Conservation (phyloP, 139 green algal species). For the Chlamydomonas incerta region DNA sequence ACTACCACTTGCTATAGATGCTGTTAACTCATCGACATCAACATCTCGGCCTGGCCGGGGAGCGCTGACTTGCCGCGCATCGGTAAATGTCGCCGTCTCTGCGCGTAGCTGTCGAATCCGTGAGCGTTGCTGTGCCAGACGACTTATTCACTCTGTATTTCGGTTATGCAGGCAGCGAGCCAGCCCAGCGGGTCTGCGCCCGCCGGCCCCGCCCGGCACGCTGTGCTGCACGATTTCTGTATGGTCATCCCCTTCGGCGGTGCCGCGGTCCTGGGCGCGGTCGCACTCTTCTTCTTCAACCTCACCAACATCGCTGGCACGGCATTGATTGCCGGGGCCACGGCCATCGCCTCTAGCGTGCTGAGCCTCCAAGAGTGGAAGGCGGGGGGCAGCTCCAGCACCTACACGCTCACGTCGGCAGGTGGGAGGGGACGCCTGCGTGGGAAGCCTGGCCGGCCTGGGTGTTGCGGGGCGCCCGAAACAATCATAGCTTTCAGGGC, state of each 20-base stretch:
- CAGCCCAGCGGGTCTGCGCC: not conserved
- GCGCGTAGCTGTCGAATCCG: too few species aligned
- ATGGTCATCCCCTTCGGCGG: constrained; percentile 85
- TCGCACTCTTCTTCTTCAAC: constrained; percentile 55
- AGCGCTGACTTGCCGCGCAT: constrained; percentile 16
- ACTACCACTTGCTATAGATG: too few species aligned
- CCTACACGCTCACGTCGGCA: constrained; percentile 62
- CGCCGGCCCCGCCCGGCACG: constrained; percentile 46
- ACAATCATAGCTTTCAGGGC: too few species aligned
- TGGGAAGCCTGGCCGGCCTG: too few species aligned
- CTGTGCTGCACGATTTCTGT: constrained; percentile 89
- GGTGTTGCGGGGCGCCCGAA: too few species aligned
- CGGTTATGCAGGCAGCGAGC: too few species aligned
- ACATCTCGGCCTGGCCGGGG: not conserved
- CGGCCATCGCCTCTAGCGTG: constrained; percentile 37
- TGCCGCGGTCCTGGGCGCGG: constrained; percentile 60
- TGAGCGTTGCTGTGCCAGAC: not conserved
- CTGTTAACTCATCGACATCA: too few species aligned
- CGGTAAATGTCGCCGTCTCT: not conserved
- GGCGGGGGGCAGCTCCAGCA: constrained; percentile 35
- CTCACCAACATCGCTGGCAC: constrained; percentile 41
- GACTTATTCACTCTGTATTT: too few species aligned
- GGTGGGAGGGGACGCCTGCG: constrained; percentile 19
- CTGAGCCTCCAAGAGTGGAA: constrained; percentile 73
- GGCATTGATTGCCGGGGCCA: constrained; percentile 38